phyloP scores from a whole-genome alignment of 306 rosid genomes.

The Prunus persica region Prunus_persica_NCBIv2 NC_034012.1:10108001-10108500 shows the following conservation, averaged over 20 bases:
- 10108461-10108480: background rate
- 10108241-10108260: conserved; percentile 23
- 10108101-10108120: conserved; percentile 93
- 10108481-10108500: background rate
- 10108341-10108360: conserved; percentile 80
- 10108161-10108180: conserved; percentile 38
- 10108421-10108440: conserved; percentile 45
- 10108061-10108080: conserved; percentile 28
- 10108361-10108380: conserved; percentile 95
- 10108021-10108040: conserved; percentile 50
- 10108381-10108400: conserved; percentile 52
- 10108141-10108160: conserved; percentile 79
- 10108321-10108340: conserved; percentile 83
- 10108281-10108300: conserved; percentile 66
- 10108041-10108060: conserved; percentile 15
- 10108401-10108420: conserved; percentile 22
- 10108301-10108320: conserved; percentile 75
- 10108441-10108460: background rate
- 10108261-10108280: conserved; percentile 59
- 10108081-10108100: conserved; percentile 59
- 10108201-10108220: conserved; percentile 33
- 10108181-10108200: conserved; percentile 31
- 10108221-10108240: conserved; percentile 34
- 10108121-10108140: conserved; percentile 99
- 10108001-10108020: conserved; percentile 35